These are phyloP conservation scores for Diaporthe sp. DNA, from an alignment of 2,329 filamentous ascomycete species.

Conservation along the genomic window DNA sequence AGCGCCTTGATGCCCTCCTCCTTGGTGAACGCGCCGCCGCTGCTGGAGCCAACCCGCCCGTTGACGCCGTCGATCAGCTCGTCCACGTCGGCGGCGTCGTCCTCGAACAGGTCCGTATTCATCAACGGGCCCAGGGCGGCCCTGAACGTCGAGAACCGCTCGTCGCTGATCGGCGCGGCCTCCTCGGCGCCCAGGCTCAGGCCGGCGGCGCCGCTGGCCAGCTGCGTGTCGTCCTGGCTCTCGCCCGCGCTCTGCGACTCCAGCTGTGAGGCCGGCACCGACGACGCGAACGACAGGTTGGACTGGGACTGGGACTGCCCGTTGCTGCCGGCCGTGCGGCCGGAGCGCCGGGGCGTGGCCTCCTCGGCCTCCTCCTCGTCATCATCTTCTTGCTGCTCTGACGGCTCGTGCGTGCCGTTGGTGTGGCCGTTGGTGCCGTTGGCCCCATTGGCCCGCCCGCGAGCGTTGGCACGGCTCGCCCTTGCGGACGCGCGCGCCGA, in stretches of 20 bases:
- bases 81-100: constrained; percentile 84
- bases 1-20: constrained; percentile 84
- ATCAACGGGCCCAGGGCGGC: constrained; percentile 86
- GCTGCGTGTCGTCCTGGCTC: constrained; percentile 60
- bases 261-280: constrained; percentile 81
- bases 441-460: constrained; percentile 45
- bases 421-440: constrained; percentile 46
- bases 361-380: constrained; percentile 59
- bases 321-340: constrained; percentile 54
- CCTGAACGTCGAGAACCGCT: constrained; percentile 82
- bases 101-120: constrained; percentile 85
- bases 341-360: constrained; percentile 59
- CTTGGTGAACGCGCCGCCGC: constrained; percentile 74
- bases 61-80: constrained; percentile 87
- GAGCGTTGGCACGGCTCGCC: constrained; percentile 47
- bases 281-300: constrained; percentile 83
- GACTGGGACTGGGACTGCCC: constrained; percentile 61
- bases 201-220: constrained; percentile 58
- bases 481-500: constrained; percentile 51
- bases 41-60: constrained; percentile 67
- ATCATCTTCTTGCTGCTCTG: constrained; percentile 65
- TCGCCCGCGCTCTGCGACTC: constrained; percentile 58
- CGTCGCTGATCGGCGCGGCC: constrained; percentile 66
- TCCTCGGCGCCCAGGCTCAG: constrained; percentile 54
- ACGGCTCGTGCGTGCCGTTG: constrained; percentile 49